Evolutionary conservation across 140 eudicot genomes (phyloP), one percentile per base, ranked within the genome.

Genomic region (Anethum foeniculum): DNA sequence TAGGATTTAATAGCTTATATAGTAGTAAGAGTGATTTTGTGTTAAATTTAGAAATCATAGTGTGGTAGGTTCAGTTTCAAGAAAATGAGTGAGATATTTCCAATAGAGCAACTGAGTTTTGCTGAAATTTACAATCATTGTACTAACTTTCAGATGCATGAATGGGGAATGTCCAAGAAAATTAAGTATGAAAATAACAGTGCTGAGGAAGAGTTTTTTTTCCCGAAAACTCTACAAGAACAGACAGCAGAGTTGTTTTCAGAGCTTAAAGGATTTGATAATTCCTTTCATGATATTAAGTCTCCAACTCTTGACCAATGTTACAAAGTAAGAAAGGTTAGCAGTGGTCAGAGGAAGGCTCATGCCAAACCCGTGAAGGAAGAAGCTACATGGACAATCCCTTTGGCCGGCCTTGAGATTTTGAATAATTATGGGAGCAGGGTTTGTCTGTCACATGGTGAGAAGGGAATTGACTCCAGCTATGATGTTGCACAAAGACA

Each of bases 391-490:
- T n/a, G 21, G 48, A 25, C 58, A 27, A 13, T 62, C 46, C 73
- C 47, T 71, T 39, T 38, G 14, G 68, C 81, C 56, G 81, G 84
- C n/a, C 75, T 86, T 73, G 71, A 80, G 80, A 80, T 83, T 77
- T 76, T 86, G 30, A 86, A 77, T n/a, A 74, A 77, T 56, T 77
- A 71, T 44, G 56, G 51, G 48, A 82, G 77, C 65, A 71, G 86
- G 75, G 60, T 67, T 68, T 80, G 67, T 69, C 76, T 38, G 64
- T 68, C 81, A 5, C 67, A 78, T 15, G 75, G 78, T 27, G 77
- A 85, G 62, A 72, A 25, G 44, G 48, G 44, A 46, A 76, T 12
- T 14, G 32, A 74, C 12, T 41, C 81, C 25, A 77, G 73, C 12
- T 54, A 67, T 62, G 84, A 58, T 34, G 41, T 48, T 25, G 28